Base-by-base conservation (phyloP, 2,329 filamentous ascomycete species). In the Plenodomus lindquistii region DNA sequence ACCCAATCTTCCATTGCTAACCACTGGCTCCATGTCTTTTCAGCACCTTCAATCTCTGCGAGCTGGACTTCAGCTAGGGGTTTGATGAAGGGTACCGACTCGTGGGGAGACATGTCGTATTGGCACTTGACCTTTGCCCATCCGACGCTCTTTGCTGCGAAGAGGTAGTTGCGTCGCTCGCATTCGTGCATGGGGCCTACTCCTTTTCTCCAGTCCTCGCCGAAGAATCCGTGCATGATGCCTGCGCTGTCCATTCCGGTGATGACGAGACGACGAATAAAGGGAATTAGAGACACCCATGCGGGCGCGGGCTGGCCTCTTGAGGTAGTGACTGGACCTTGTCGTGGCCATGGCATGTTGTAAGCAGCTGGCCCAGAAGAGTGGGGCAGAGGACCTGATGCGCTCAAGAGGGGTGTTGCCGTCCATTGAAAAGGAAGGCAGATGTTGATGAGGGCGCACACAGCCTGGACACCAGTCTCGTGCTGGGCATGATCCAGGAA, bases 1-100 rank as follows among this genome's bases (percentile, higher is more conserved):
- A 96, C 96, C 93, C 93, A 97, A 72, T 97, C 93, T 72, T 96
- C 91, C 90, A 97, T 95, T 11, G 90, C 90, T 24, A 97, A 77
- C 93, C 93, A 97, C 64, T 93, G 87, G 68, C 91, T 95, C 94
- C 94, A 99, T 50, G 81, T 85, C 53, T 83, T 81, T 75, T 97
- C 93, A 0, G 92, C 92, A 13, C 78, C 82, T 54, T 89, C 83
- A 53, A 97, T 89, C 75, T 97, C 94, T 18, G 84, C 82, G 64
- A 93, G 85, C 7, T 84, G 83, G 1, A 88, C 85, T 45, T 85
- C 83, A 62, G 88, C 85, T n/a, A 97, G 76, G 4, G 93, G 91
- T 57, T 86, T 85, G 61, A 97, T 76, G 69, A 96, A 97, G 0
- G 94, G 94, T 1, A 96, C 84, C 2, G 84, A 88, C 76, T 97